Evolutionary conservation across 805 yeast species (phyloP), one percentile per base, ranked within the genome.

Genomic region (Blastobotrys muscicola): DNA sequence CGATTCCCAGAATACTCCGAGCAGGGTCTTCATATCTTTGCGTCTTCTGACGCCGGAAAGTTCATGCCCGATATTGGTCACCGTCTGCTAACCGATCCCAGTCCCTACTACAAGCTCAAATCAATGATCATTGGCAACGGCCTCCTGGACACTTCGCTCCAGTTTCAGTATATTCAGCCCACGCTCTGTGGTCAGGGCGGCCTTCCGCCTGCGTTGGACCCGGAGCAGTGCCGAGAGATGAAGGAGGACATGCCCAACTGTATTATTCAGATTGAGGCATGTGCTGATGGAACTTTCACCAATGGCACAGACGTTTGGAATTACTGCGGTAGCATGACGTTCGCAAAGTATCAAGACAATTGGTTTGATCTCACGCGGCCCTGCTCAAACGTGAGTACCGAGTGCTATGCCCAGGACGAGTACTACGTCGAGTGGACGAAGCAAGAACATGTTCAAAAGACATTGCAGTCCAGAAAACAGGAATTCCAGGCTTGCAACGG

Each of bases 131-230:
- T 89, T 56, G 97, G 97, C 48, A 89, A 89, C 60, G 97, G 97
- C 41, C 76, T 89, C 53, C 85, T 95, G 31, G 94, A 86, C 61
- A 82, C 94, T 3, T 68, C 82, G 47, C 71, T 75, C 36, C 96
- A 87, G 69, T 80, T 81, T 57, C 74, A 74, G 46, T 78, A 78
- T 62, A 87, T 85, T 59, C 78, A 82, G 62, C 94, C 94, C 51
- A 89, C 90, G 97, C 94, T 94, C 2, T 90, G 97, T 65, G 89
- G 94, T 41, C 61, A 74, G 50, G 94, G 94, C 48, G 95, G 94
- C 2, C 73, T 75, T 53, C 75, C 76, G 14, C 69, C 86, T 11
- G 83, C 82, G 3, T 66, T 85, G 48, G 65, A 71, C 11, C 79
- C 78, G 12, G 78, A 74, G 43, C 76, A 76, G 49, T 85, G 95